Base-by-base conservation (phyloP, 108 stramenopile species). In the Cyclotella choctawhatcheeana region DNA sequence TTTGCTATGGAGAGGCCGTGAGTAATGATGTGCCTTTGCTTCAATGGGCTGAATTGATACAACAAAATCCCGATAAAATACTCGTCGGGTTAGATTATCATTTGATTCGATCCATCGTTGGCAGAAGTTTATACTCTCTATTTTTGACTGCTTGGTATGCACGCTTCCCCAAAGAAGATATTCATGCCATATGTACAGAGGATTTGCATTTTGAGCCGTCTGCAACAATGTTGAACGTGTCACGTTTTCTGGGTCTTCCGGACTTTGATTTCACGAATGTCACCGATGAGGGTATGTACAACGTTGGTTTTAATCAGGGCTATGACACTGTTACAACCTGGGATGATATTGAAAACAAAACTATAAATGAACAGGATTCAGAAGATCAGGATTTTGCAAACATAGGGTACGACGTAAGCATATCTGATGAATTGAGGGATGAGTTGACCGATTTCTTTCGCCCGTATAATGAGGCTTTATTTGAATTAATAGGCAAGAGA, bases 71-170 rank as follows among this genome's bases (percentile, higher is more conserved):
- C 0, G 63, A 86, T 24, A 89, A 88, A 64, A 64, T 89, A 30
- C 74, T 94, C 2, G 43, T 79, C 47, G 53, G 79, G 4, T 55
- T 64, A 3, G 85, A 82, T 51, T 55, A 84, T 24, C 86, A 87
- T 51, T 44, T 94, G 64, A 76, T 69, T 20, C 89, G 89, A 60
- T 67, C 86, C 5, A 64, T 89, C 16, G 72, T 94, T 62, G 93
- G 93, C n/a, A 76, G 93, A 27, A 72, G 82, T 34, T 53, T 94
- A 10, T 94, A 91, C 55, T 74, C 78, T 1, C 67, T 89, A 4
- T 90, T 90, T 10, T 68, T 94, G 44, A 89, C 91, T 62, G 91
- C 90, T 90, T 94, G 90, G 90, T 94, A 91, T 62, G 63, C 69
- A 13, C 44, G 52, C 0, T 88, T 81, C 66, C 40, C 77, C 0